Base-by-base conservation (phyloP, 2,329 filamentous ascomycete genomes). In the Polychaeton citri region DNA sequence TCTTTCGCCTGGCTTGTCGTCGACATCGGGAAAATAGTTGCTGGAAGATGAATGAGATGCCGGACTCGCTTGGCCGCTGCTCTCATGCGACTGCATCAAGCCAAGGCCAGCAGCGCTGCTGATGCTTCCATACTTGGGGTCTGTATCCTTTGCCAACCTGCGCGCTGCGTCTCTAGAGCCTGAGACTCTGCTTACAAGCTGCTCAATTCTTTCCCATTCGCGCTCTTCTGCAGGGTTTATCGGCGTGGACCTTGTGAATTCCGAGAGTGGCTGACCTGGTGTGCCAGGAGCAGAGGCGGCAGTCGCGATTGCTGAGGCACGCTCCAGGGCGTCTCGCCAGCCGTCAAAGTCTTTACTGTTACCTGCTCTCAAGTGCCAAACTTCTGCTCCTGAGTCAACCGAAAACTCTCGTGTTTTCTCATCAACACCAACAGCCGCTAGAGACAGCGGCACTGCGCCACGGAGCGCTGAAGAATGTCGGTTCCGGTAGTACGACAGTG, bases 401-500 rank as follows among this genome's bases (percentile, higher is more conserved):
- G 81, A 93, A 36, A 98, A 94, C 58, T 96, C 88, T 44, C 86
- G 74, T 24, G 82, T 76, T 51, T 82, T 76, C 56, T 90, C 84
- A 53, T 94, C 87, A 6, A 85, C 85, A 3, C 87, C 83, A 40
- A 98, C 81, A 4, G 85, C 90, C 12, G 90, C 90, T 35, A 98
- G 64, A 18, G 85, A 90, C 6, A 98, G 69, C 0, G 90, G 90
- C 35, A 98, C 90, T 6, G 90, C 86, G 13, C 90, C 90, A 40
- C 90, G 76, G 30, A 98, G 67, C 1, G 88, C 86, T 5, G 88
- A 92, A 4, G 88, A 94, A 53, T 92, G 88, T 32, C 85, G 80
- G 57, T 88, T 90, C 54, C 92, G 83, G 56, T 95, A 98, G 63
- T 98, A 98, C 0, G 90, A 96, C 20, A 98, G 66, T 0, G 90